phyloP scores from a whole-genome alignment of 768 basidiomycete genomes.

The Austroboletus eburneus region DNA sequence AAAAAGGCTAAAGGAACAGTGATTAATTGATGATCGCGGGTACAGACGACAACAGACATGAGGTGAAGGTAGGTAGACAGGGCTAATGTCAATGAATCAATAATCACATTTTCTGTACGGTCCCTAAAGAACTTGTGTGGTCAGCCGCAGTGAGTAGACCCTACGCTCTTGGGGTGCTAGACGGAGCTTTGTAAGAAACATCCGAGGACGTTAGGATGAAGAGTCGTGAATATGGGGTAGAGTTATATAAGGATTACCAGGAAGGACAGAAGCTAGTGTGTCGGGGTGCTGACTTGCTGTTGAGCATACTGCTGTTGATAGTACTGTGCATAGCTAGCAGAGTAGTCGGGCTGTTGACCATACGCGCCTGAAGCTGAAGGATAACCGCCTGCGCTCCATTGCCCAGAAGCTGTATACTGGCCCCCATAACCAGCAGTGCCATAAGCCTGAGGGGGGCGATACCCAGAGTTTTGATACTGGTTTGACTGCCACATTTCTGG shows the following conservation, averaged over 20 bases:
- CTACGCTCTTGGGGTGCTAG: conserved; percentile 23
- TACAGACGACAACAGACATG: conserved; percentile 5
- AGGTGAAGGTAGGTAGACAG: conserved; percentile 20
- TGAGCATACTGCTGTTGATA: conserved; percentile 87
- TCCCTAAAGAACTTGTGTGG: conserved; percentile 31
- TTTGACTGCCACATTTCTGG: conserved; percentile 80
- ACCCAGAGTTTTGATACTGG: conserved; percentile 53
- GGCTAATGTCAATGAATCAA: conserved; percentile 27
- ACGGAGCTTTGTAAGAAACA: conserved; percentile 16
- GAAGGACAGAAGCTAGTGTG: conserved; percentile 25
- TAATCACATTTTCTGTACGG: conserved; percentile 24
- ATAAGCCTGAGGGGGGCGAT: conserved; percentile 66
- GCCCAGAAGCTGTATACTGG: conserved; percentile 40
- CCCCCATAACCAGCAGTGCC: conserved; percentile 43
- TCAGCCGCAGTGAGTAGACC: conserved; percentile 35
- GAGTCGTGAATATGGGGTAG: conserved; percentile 15
- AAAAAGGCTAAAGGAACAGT: conserved; percentile 13
- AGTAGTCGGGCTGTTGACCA: conserved; percentile 59
- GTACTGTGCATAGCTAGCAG: conserved; percentile 76
- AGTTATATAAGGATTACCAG: conserved; percentile 27
- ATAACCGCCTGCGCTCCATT: conserved; percentile 36
- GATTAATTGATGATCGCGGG: background rate
- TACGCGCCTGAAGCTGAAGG: conserved; percentile 26
- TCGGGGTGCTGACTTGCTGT: conserved; percentile 53
- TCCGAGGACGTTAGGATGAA: conserved; percentile 11